Base-by-base conservation (phyloP, 2,329 filamentous ascomycete species). In the Sclerotinia sclerotiorum region DNA sequence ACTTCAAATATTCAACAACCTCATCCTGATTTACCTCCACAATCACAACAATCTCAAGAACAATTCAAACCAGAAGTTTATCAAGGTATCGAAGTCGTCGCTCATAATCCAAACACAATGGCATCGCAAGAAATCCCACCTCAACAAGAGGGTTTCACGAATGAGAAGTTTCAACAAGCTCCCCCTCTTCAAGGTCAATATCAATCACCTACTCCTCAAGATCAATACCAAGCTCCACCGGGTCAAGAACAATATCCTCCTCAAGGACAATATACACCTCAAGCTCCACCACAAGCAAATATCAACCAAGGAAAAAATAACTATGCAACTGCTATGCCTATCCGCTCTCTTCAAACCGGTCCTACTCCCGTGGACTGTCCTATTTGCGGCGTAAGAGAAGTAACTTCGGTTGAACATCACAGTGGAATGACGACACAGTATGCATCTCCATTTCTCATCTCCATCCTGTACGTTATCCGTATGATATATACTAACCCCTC, bases 401-500 rank as follows among this genome's bases (percentile, higher is more conserved):
- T 72, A 60, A 75, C 73, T 5, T 69, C 67, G 42, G 68, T 65
- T 27, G 70, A 73, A 48, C 67, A 65, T 69, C 64, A 67, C 15
- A 68, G 48, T 27, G 73, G 73, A 32, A 70, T 67, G 29, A 74
- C 72, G 27, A 72, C 72, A 11, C 69, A 73, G 72, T 74, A 71
- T 67, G 72, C 69, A 24, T 10, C n/a, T 51, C 39, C 29, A 44
- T 17, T 49, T 65, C 21, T 19, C 52, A 19, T 55, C 52, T n/a
- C 19, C 52, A 6, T 49, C 13, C 13, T 39, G 7, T 24, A 19
- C 48, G 3, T 51, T 46, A 15, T 29, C 19, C 49, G 42, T 15
- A 35, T n/a, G 6, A 46, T 17, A 21, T 63, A 42, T 32, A 35
- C 49, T 39, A 24, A 51, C 27, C 19, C 24, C 19, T 15, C 21